Evolutionary conservation across 2,329 filamentous ascomycete species (phyloP), one percentile per base, ranked within the genome.

Genomic region (Ophiostoma fasciatum): DNA sequence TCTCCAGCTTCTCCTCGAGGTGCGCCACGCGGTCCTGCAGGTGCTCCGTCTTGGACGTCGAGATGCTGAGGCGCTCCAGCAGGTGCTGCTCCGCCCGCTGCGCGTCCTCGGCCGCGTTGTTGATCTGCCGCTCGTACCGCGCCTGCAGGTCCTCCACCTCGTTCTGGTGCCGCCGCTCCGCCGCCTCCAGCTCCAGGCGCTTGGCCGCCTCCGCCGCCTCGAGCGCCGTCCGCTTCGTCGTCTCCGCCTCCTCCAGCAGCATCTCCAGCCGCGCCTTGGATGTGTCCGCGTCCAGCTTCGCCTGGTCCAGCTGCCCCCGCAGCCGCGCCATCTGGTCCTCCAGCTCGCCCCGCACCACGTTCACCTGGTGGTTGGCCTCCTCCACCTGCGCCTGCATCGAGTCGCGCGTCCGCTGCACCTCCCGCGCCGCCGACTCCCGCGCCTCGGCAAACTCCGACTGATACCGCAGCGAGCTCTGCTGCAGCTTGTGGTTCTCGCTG

Each of bases 1-100:
- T 81, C 48, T 92, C 79, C 13, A 98, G 70, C 56, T 85, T 88
- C 55, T 94, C 87, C 54, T 94, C 84, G 2, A 96, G 66, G 48
- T 92, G 81, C 5, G 70, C 59, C 19, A 94, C 72, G 48, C 82
- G 83, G 48, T 94, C 87, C 53, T 92, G 79, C 17, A 92, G 71
- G 53, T 92, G 81, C 47, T 85, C 75, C 4, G 79, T 74, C 64
- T 88, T 93, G 38, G 84, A 82, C 8, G 87, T 74, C 0, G 84
- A 82, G 38, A 96, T 68, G 44, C 73, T 77, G 37, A 96, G 69
- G 19, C 82, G 77, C 51, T 94, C 84, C 32, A 80, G 69, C 29
- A 92, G 71, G 52, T 87, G 80, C 43, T 78, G 69, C 55, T 94
- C 85, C 3, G 75, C 66, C 33, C 82, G 77, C 48, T 88, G 76